Conservation (phyloP, 1,284 basidiomycete species). For the Anthracocystis setariae region DNA sequence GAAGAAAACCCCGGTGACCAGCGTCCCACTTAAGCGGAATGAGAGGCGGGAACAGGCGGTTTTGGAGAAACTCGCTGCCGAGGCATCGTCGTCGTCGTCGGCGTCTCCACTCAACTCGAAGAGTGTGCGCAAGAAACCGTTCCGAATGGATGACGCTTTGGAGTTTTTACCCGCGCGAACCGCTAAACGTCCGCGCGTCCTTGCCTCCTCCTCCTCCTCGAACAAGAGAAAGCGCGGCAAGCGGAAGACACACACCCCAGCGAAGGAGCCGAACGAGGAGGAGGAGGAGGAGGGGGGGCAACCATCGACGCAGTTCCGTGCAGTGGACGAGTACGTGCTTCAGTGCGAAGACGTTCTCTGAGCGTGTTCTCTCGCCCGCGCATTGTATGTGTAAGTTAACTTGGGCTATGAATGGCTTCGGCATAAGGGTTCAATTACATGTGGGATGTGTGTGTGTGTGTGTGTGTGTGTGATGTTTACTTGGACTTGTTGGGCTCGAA, state of each 20-base stretch:
- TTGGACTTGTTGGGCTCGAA: constrained; percentile 19
- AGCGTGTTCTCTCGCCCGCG: no score
- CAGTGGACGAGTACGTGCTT: constrained; percentile 20
- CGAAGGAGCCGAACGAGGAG: no score
- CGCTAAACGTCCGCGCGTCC: no score
- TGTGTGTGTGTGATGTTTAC: constrained; percentile 4
- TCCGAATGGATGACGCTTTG: constrained; percentile 25
- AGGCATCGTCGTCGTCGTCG: constrained; percentile 21
- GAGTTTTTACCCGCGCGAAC: constrained; percentile 20
- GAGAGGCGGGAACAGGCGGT: constrained; percentile 18
- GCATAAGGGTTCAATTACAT: no score
- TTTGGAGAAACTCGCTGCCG: constrained; percentile 14
- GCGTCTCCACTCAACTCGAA: no score
- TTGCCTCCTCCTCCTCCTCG: not conserved
- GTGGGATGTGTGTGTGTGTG: not conserved
- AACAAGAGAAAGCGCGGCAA: constrained; percentile 3
- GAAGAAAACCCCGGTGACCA: not conserved
- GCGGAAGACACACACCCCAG: no score
- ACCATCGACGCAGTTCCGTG: constrained; percentile 29
- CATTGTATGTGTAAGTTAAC: no score
- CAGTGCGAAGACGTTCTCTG: constrained; percentile 30
- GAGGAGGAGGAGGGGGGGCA: constrained; percentile 24
- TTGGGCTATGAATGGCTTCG: no score
- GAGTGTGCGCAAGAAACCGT: no score
- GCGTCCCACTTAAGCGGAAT: constrained; percentile 21